phyloP scores from a whole-genome alignment of 208 protist genomes.

The Blechomonas ayalai region DNA sequence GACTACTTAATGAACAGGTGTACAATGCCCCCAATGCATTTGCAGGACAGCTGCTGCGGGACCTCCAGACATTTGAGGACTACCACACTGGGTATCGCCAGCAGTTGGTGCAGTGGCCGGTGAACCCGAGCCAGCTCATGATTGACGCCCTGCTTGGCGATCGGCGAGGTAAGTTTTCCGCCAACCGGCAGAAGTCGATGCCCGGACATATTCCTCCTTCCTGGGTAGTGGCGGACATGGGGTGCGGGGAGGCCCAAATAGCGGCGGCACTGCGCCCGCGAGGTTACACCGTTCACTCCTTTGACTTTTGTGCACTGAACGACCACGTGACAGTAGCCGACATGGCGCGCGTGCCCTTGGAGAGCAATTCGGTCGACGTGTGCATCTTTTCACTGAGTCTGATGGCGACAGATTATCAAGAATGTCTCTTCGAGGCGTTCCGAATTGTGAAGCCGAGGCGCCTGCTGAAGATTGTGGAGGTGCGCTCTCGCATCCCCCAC shows the following conservation, averaged over 20 bases:
- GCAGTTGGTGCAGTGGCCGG: constrained; percentile 91
- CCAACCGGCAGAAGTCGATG: constrained; percentile 78
- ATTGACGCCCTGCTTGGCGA: constrained; percentile 74
- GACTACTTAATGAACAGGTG: constrained; percentile 83
- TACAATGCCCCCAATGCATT: constrained; percentile 80
- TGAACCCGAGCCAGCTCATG: constrained; percentile 89
- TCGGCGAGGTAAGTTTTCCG: constrained; percentile 63
- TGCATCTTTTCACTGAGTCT: constrained; percentile 92
- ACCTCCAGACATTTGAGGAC: constrained; percentile 65
- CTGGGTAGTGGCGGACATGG: constrained; percentile 93
- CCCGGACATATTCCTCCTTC: constrained; percentile 67
- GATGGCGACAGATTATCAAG: constrained; percentile 94
- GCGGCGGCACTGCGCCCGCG: constrained; percentile 55
- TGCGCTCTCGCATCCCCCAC: constrained; percentile 85
- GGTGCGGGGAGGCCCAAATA: constrained; percentile 93
- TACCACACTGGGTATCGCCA: constrained; percentile 92
- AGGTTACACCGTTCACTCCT: constrained; percentile 92
- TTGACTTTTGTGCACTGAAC: constrained; percentile 87
- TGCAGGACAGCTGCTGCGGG: constrained; percentile 70
- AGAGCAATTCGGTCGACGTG: constrained; percentile 74
- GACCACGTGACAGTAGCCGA: constrained; percentile 89
- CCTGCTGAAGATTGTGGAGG: constrained; percentile 91
- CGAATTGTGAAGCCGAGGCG: constrained; percentile 86
- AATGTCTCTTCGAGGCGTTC: constrained; percentile 90
- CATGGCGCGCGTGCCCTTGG: constrained; percentile 79